Evolutionary conservation across 73 alveolate genomes (phyloP).

Genomic region (Durusdinium trenchii): DNA sequence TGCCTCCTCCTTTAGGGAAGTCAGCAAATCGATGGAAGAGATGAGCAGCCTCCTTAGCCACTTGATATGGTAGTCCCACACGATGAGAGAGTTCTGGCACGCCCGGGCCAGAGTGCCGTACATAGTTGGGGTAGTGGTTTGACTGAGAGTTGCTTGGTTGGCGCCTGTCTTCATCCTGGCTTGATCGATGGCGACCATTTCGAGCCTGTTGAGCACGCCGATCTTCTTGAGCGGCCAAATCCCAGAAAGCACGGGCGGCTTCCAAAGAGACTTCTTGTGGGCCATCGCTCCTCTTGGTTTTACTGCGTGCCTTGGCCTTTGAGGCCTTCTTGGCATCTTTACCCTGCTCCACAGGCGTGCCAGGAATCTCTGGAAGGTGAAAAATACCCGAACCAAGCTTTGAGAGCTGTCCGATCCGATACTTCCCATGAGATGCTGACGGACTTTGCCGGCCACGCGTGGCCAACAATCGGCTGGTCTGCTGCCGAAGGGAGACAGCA

Average conservation of each 20-base stretch:
- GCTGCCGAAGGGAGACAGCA: conserved; percentile 54
- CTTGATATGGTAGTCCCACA: conserved; percentile 39
- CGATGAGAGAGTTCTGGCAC: conserved; percentile 45
- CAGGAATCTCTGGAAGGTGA: background rate
- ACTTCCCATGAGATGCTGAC: background rate
- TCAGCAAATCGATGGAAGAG: conserved; percentile 47
- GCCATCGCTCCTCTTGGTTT: background rate
- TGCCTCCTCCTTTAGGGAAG: conserved; percentile 26
- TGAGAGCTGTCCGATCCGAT: background rate
- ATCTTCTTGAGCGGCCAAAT: background rate
- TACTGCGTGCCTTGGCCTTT: background rate
- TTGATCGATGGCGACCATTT: background rate
- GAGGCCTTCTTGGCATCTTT: background rate
- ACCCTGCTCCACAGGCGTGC: conserved; percentile 30
- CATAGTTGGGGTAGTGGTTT: background rate
- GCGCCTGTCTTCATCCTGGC: conserved; percentile 37
- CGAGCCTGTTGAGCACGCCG: background rate
- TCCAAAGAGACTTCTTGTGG: background rate
- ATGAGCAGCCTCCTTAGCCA: conserved; percentile 54
- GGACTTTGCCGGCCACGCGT: conserved; percentile 39
- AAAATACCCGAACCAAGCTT: background rate
- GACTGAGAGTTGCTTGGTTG: background rate
- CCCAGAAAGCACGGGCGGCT: conserved; percentile 15
- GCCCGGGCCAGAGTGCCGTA: conserved; percentile 15
- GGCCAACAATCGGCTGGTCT: conserved; percentile 30